Conservation (phyloP, 768 basidiomycete species). For the Lactifluus piperatus region DNA sequence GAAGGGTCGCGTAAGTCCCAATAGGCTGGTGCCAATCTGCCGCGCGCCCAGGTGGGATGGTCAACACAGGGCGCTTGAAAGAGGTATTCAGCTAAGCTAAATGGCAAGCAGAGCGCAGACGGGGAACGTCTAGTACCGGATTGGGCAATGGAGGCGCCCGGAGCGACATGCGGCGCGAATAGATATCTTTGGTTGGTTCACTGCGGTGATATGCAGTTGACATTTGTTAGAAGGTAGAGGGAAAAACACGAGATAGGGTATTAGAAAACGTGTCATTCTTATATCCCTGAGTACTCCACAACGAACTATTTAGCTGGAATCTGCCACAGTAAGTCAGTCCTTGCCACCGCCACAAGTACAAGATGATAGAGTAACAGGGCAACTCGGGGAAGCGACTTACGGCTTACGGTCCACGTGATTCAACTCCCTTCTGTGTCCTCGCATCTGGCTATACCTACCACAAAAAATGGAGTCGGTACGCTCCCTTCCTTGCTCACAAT, state of each 20-base stretch:
- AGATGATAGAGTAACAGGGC: too few relatives aligned
- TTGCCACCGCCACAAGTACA: too few relatives aligned
- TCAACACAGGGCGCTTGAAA: background rate
- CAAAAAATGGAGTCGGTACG: slow-evolving; percentile 12
- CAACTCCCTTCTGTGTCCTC: too few relatives aligned
- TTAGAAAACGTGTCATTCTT: background rate
- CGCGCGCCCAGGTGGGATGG: slow-evolving; percentile 10
- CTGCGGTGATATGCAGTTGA: background rate
- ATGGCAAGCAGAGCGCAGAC: background rate
- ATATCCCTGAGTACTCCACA: background rate
- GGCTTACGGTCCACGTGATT: too few relatives aligned
- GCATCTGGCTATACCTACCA: too few relatives aligned
- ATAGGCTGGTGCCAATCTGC: slow-evolving; percentile 14
- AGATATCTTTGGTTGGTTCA: background rate
- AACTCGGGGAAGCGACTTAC: background rate
- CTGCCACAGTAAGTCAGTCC: background rate
- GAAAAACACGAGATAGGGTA: background rate
- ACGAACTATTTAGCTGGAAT: background rate
- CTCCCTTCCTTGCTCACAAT: background rate
- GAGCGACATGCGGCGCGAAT: slow-evolving; percentile 3
- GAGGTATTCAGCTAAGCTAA: background rate
- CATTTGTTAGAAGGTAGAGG: background rate
- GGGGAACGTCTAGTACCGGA: background rate
- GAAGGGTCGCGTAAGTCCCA: background rate
- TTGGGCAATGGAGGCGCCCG: slow-evolving; percentile 13